phyloP scores from a whole-genome alignment of 2,329 filamentous ascomycete genomes.

The Cladorrhinum sp. region DNA sequence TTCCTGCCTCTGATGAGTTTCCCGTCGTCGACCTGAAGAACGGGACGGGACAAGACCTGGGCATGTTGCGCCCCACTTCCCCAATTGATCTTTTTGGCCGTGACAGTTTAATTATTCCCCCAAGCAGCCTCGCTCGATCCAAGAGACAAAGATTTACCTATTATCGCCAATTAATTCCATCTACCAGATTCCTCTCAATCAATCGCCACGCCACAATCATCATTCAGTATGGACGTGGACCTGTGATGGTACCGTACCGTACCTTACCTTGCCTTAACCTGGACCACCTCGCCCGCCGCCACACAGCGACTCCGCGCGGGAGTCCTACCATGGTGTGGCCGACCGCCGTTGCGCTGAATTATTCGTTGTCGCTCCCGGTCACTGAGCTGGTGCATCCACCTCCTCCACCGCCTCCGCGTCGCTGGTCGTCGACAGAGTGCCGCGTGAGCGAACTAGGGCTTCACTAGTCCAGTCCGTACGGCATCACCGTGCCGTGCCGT shows the following conservation, averaged over 20 bases:
- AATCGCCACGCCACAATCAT: neutral
- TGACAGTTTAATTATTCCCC: conserved; percentile 17
- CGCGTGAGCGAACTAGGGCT: neutral
- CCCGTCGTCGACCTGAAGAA: neutral
- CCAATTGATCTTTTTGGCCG: conserved; percentile 22
- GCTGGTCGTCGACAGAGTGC: neutral
- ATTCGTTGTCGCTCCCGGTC: neutral
- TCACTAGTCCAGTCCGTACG: neutral
- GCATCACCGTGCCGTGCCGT: conserved; percentile 16
- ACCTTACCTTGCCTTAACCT: neutral
- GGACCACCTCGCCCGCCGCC: neutral
- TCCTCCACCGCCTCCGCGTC: neutral
- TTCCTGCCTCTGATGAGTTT: neutral
- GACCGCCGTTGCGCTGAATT: neutral
- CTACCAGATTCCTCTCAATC: neutral
- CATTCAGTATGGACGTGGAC: conserved; percentile 1
- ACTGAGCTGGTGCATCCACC: neutral
- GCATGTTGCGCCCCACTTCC: conserved; percentile 23
- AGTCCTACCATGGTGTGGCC: neutral
- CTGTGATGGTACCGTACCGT: neutral
- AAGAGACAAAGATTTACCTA: neutral
- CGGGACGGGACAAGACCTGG: neutral
- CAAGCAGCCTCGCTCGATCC: conserved; percentile 11
- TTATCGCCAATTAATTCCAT: neutral
- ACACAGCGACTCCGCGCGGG: neutral